Base-by-base conservation (phyloP, 768 basidiomycete genomes). In the Solioccasus polychromus region DNA sequence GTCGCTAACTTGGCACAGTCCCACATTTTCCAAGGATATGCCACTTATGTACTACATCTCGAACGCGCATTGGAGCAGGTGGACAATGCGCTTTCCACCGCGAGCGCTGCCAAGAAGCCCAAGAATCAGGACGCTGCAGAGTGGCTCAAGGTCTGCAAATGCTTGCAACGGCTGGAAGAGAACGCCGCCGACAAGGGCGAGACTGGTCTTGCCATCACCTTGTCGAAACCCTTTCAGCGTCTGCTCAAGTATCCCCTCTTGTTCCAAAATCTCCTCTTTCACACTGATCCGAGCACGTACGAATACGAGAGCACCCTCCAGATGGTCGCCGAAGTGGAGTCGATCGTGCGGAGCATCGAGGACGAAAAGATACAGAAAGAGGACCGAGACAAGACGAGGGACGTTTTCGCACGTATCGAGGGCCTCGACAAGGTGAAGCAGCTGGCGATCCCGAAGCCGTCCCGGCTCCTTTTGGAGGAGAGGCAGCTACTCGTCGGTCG, bases 351-450 rank as follows among this genome's bases (percentile, higher is more conserved):
- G 35, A 90, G 88, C 50, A 97, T 99, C 45, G 95, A 99, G 66
- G 95, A 97, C 58, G 93, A 99, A 72, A 98, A 98, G 74, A 88
- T 92, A 44, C 87, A 89, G 63, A 91, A 92, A 67, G 95, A 98
- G 62, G 92, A 95, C 63, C 82, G 95, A 25, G 92, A 96, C 68
- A 88, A 87, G 72, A 96, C 94, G 3, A 76, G 95, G 12, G 95
- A 99, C 64, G 86, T 91, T 2, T 89, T 96, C 55, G 96, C 94
- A 4, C 83, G 96, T 8, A 97, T 99, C 24, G 96, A 99, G 48
- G 95, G 95, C 2, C 68, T 99, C 39, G 93, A 97, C 64, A 92
- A 89, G 62, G 92, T 92, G 63, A 85, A 85, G 64, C 92, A 94
- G 60, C 73, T 99, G 35, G 92, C 92, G 34, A 72, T 90, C 22